These are phyloP conservation scores for Syzygium malaccense DNA, from an alignment of 441 rosid genomes.

Conservation along the genomic window DNA sequence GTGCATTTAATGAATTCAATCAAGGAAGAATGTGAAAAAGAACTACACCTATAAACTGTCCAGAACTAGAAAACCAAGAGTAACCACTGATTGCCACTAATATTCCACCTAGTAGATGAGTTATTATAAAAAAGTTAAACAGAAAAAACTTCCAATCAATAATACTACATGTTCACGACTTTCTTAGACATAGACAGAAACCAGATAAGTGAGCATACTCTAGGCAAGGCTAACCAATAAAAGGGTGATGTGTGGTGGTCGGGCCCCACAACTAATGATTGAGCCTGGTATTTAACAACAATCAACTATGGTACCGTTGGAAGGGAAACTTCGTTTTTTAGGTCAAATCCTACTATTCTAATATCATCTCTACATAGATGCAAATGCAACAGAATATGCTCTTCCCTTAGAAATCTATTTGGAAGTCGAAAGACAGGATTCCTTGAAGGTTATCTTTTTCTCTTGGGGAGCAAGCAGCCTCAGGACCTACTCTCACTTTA, in stretches of 20 bases:
- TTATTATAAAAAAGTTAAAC: neutral
- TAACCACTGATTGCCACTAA: neutral
- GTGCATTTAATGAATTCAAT: neutral
- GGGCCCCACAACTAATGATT: neutral
- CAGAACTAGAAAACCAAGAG: neutral
- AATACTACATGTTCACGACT: neutral
- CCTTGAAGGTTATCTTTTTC: neutral
- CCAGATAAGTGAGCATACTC: neutral
- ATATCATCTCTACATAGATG: neutral
- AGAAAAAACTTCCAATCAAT: neutral
- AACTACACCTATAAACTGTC: neutral
- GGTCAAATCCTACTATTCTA: neutral
- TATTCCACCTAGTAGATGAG: neutral
- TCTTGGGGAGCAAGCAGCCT: neutral
- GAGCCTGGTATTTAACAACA: neutral
- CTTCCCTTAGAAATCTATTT: neutral
- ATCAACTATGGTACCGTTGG: neutral
- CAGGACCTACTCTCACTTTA: neutral
- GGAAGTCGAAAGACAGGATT: neutral
- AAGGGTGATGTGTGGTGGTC: neutral
- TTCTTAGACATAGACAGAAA: neutral
- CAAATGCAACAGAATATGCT: neutral
- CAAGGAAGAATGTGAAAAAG: neutral
- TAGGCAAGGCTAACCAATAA: neutral
- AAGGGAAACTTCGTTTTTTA: neutral